These are phyloP conservation scores for Rhizopogon rudus DNA, from an alignment of 768 basidiomycete species.

Conservation along the genomic window DNA sequence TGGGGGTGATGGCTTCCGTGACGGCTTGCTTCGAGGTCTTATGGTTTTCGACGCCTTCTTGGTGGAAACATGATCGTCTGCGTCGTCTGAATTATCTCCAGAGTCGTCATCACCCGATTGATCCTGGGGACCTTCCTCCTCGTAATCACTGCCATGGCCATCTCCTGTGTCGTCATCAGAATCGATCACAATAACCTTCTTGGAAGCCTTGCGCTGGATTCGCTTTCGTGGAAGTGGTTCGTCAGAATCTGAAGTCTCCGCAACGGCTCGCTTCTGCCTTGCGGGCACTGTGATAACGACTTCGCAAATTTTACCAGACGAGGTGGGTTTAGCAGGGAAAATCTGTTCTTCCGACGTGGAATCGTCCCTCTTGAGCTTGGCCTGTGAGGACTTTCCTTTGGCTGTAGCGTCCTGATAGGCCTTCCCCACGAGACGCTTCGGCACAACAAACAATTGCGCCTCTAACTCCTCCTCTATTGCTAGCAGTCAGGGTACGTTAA, in stretches of 20 bases:
- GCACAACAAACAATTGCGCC: conserved; percentile 36
- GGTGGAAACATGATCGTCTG: conserved; percentile 15
- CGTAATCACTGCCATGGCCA: conserved; percentile 23
- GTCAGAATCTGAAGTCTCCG: conserved; percentile 23
- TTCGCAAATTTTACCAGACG: conserved; percentile 45
- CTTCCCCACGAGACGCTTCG: conserved; percentile 75
- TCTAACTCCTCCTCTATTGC: conserved; percentile 47
- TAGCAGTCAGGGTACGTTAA: conserved; percentile 2
- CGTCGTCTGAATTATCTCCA: conserved; percentile 24
- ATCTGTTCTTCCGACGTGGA: conserved; percentile 15
- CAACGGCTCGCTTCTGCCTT: conserved; percentile 11
- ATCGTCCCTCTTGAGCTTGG: conserved; percentile 8
- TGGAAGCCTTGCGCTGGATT: conserved; percentile 30
- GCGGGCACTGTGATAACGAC: conserved; percentile 46
- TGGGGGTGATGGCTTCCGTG: conserved; percentile 13
- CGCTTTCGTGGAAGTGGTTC: conserved; percentile 33
- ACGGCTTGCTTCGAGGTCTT: conserved; percentile 15
- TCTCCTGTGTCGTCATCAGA: conserved; percentile 47
- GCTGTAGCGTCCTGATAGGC: conserved; percentile 61
- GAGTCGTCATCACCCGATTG: conserved; percentile 33
- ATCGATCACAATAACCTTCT: conserved; percentile 37
- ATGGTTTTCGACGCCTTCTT: conserved; percentile 17
- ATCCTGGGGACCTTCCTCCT: conserved; percentile 16
- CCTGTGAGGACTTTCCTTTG: conserved; percentile 24
- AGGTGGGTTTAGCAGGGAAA: conserved; percentile 24